Evolutionary conservation across 1,139 yeast genomes (phyloP), one percentile per base, ranked within the genome.

Genomic region (Geotrichum australiense): DNA sequence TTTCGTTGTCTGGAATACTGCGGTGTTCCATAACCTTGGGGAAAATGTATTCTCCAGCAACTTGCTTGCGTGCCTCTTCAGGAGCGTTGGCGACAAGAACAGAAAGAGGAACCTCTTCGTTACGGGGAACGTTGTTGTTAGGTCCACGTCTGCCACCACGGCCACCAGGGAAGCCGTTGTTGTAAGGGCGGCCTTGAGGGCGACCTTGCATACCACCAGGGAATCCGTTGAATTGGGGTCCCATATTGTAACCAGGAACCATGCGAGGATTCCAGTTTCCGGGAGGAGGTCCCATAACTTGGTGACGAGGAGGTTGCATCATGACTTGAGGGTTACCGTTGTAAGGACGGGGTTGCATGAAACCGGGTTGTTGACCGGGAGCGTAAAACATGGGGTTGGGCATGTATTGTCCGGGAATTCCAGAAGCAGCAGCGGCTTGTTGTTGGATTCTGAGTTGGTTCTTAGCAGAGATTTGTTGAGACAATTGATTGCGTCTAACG

Each of bases 391-490:
- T 79, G 65, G 96, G 96, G 51, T 58, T 61, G 59, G 89, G 89
- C 69, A 89, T 81, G 73, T 86, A 87, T 72, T 86, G 96, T 57
- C 94, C 95, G 63, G 94, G 94, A 61, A 94, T 95, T 55, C 84
- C 87, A 46, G 73, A 71, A 54, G 82, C 85, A 21, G 62, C 64
- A 28, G 68, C 69, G 34, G 69, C 70, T 66, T 85, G 87, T 67
- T 87, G 95, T 75, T 89, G 97, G 78, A 87, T 77, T 74, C 97
- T 85, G 81, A 89, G 79, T 72, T 91, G 97, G 78, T 86, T 87
- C 76, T 96, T 85, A 55, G 96, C 97, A 68, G 85, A 94, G 64
- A 87, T 84, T 71, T 91, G 98, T 73, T 93, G 97, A 68, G 87
- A 93, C 65, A 93, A 76, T 74, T 91, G 97, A 59, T 87, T 78